Percentiles rank a stretch among this genome's conserved stretches.
These are phyloP conservation scores for Corchorus olitorius DNA, from an alignment of 345 rosid species.

Conservation along the genomic window DNA sequence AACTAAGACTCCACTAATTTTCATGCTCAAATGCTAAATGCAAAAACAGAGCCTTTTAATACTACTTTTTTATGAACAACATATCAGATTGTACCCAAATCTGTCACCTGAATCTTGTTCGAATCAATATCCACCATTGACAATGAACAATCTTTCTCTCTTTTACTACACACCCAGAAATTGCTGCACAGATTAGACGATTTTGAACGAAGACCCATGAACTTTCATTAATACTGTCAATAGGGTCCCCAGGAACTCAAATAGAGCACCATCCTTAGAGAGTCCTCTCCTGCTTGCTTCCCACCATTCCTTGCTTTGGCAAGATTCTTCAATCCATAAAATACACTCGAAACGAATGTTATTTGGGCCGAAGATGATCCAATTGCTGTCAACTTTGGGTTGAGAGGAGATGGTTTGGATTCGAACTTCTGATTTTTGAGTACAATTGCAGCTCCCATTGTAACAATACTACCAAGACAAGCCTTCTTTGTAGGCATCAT, in stretches of 20 bases:
- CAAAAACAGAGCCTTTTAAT: too few species aligned
- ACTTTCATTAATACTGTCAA: background rate
- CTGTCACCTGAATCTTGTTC: background rate
- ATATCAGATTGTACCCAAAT: background rate
- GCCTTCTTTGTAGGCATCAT: background rate
- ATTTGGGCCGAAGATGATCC: background rate
- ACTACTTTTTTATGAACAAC: background rate
- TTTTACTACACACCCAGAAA: background rate
- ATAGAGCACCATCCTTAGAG: background rate
- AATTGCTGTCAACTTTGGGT: background rate
- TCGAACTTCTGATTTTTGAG: background rate
- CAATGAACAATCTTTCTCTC: background rate
- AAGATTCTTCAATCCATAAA: background rate
- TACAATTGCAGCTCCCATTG: background rate
- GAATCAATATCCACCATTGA: background rate
- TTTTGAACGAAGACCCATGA: background rate
- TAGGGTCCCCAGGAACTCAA: constrained; percentile 1
- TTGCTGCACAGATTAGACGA: background rate
- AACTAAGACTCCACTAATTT: too few species aligned
- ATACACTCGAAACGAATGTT: background rate
- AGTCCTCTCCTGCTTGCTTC: background rate
- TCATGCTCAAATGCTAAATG: too few species aligned
- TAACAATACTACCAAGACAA: background rate
- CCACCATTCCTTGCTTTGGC: background rate
- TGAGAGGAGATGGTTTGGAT: background rate